Conservation (phyloP, 1,284 basidiomycete species). For the Cutaneotrichosporon curvatum region DNA sequence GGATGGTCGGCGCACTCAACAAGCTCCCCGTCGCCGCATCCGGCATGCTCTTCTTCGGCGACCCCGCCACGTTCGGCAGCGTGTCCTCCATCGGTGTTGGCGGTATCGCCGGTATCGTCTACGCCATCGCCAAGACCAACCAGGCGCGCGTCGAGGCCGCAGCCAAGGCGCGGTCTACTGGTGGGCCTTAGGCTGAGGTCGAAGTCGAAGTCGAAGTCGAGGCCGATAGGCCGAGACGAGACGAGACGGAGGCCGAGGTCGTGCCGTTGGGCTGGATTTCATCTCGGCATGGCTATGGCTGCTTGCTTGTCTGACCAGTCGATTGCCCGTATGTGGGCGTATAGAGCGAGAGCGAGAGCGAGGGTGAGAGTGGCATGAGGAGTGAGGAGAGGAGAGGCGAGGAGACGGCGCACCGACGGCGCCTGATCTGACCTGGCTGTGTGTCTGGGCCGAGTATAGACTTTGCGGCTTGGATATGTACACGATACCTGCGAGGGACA, state of each 20-base stretch:
- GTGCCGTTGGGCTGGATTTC: background rate
- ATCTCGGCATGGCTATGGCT: background rate
- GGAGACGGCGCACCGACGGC: no score
- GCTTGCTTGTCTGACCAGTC: background rate
- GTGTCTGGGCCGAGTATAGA: no score
- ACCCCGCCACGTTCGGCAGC: constrained; percentile 76
- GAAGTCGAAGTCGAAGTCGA: no score
- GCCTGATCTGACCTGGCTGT: no score
- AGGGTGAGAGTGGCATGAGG: background rate
- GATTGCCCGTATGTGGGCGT: no score
- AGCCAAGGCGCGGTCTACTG: constrained; percentile 26
- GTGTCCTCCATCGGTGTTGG: constrained; percentile 82
- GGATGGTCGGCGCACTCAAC: constrained; percentile 98
- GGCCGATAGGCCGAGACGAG: no score
- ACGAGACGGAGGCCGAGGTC: background rate
- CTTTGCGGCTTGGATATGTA: no score
- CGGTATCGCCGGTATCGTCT: constrained; percentile 84
- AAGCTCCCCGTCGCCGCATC: constrained; percentile 96
- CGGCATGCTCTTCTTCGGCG: constrained; percentile 92
- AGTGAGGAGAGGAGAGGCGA: no score
- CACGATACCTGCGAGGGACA: no score
- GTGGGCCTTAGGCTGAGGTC: constrained; percentile 5
- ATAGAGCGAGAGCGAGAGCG: no score
- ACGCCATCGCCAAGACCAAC: constrained; percentile 67
- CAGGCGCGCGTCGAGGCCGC: constrained; percentile 41